phyloP scores from a whole-genome alignment of 805 yeast genomes.

The Jamesozyma piceae region DNA sequence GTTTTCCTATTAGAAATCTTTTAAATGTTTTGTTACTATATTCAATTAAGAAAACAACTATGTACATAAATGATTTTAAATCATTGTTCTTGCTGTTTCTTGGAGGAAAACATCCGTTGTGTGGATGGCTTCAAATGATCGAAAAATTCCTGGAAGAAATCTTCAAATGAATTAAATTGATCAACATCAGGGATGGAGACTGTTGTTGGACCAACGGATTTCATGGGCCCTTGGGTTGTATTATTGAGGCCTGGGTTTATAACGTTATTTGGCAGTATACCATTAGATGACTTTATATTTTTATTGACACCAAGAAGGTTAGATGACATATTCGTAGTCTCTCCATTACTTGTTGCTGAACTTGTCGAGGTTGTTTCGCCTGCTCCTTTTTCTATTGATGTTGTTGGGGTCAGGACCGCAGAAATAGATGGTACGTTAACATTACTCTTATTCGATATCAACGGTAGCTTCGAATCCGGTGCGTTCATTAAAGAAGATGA shows the following conservation, averaged over 20 bases:
- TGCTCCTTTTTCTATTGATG: not conserved
- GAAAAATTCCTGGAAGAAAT: slow-evolving; percentile 44
- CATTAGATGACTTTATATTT: not conserved
- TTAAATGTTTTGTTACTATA: too few species aligned
- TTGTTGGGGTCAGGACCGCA: not conserved
- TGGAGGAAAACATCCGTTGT: slow-evolving; percentile 22
- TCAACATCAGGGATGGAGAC: slow-evolving; percentile 36
- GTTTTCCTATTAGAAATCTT: too few species aligned
- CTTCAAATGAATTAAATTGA: slow-evolving; percentile 45
- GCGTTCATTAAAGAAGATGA: not conserved
- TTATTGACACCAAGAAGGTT: not conserved
- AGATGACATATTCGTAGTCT: not conserved
- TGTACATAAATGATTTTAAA: too few species aligned
- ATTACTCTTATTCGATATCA: not conserved
- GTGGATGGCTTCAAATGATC: slow-evolving; percentile 29
- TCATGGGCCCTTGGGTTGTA: not conserved
- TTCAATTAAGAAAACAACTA: too few species aligned
- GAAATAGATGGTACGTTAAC: not conserved
- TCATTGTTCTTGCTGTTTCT: not conserved
- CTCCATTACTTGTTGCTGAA: not conserved
- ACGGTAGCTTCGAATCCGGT: not conserved
- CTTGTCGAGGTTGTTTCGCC: not conserved
- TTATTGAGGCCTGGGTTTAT: not conserved
- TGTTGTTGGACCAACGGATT: not conserved
- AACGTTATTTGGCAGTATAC: not conserved